A percentile compares a stretch with the other conserved stretches of the same genome.
phyloP scores from a whole-genome alignment of 2,329 filamentous ascomycete species.

The Leptographium wingfieldii region DNA sequence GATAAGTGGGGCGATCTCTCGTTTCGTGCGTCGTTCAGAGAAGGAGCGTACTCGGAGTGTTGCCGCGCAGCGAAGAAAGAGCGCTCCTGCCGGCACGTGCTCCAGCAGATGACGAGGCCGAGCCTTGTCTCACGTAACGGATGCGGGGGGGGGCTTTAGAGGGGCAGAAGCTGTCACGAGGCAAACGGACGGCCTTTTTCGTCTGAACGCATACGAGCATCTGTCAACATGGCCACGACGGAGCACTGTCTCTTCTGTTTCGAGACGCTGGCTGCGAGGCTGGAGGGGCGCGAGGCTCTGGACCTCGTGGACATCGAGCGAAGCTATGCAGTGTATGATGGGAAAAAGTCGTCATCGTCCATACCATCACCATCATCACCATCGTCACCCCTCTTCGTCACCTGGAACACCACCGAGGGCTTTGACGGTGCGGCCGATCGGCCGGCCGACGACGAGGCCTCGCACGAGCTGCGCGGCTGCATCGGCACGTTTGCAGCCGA shows the following conservation, averaged over 20 bases:
- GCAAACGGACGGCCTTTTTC: too few relatives aligned
- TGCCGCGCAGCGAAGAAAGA: too few relatives aligned
- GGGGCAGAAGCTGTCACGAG: too few relatives aligned
- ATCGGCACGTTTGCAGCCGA: conserved; percentile 87
- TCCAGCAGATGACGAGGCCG: too few relatives aligned
- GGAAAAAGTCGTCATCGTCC: conserved; percentile 10
- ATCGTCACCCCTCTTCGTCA: conserved; percentile 75
- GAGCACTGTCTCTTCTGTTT: conserved; percentile 91
- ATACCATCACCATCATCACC: conserved; percentile 5
- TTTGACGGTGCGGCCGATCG: not conserved
- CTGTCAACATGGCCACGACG: conserved; percentile 57
- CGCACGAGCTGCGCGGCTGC: conserved; percentile 69
- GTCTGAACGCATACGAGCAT: not conserved
- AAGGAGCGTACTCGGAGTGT: too few relatives aligned
- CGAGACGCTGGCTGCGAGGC: conserved; percentile 66
- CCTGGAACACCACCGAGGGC: conserved; percentile 68
- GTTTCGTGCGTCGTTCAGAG: too few relatives aligned
- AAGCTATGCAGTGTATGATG: conserved; percentile 40
- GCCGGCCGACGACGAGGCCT: conserved; percentile 30
- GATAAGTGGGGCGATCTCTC: too few relatives aligned
- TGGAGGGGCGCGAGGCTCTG: conserved; percentile 56
- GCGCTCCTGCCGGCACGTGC: too few relatives aligned
- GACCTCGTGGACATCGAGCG: conserved; percentile 56
- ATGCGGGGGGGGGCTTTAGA: too few relatives aligned
- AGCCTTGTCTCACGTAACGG: too few relatives aligned